These are phyloP conservation scores for Ophiostoma ulmi DNA, from an alignment of 2,329 filamentous ascomycete genomes.

Conservation along the genomic window DNA sequence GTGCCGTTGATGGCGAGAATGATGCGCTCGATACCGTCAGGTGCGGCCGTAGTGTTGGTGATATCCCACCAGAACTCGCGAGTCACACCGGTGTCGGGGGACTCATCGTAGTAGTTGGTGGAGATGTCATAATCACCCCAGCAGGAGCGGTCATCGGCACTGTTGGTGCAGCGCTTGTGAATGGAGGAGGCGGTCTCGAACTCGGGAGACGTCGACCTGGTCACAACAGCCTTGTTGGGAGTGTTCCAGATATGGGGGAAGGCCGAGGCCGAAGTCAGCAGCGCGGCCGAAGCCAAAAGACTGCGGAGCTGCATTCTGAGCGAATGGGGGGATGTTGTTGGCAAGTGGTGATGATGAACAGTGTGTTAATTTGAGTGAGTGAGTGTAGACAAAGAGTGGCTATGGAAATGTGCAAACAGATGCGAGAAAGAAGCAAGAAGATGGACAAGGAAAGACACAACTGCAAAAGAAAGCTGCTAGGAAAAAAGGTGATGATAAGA, in stretches of 20 bases:
- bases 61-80: constrained; percentile 24
- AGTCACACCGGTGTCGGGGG: constrained; percentile 51
- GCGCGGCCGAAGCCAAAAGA: constrained; percentile 19
- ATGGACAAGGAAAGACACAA: constrained; percentile 9
- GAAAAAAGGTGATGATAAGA: constrained; percentile 8
- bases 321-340: not conserved
- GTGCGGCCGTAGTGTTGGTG: constrained; percentile 36
- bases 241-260: constrained; percentile 12
- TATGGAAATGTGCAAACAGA: not conserved
- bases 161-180: constrained; percentile 8
- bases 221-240: not conserved
- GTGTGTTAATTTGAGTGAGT: not conserved
- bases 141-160: constrained; percentile 22
- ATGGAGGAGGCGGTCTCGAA: not conserved
- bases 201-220: not conserved
- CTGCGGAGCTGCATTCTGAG: constrained; percentile 11
- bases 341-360: not conserved
- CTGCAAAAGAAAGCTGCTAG: not conserved
- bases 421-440: not conserved
- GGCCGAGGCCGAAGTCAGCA: constrained; percentile 12
- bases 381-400: not conserved
- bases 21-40: constrained; percentile 52
- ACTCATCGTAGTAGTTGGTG: constrained; percentile 31
- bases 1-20: constrained; percentile 60
- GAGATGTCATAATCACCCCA: constrained; percentile 27